Evolutionary conservation across 805 yeast species (phyloP).

Genomic region (Candida pseudoglaebosa): DNA sequence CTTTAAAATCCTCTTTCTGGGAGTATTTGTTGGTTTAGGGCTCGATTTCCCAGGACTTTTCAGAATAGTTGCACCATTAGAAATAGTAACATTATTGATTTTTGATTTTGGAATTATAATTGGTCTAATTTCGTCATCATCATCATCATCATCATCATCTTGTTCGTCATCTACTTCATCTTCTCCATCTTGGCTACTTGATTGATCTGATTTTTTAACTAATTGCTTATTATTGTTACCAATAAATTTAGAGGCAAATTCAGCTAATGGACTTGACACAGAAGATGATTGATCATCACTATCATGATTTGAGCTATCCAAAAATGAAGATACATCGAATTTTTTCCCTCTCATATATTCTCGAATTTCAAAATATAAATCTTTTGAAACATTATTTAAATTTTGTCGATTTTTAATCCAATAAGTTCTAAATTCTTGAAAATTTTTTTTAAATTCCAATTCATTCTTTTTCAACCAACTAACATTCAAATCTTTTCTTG

Average conservation of each 20-base stretch:
- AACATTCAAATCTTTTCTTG: slow-evolving; percentile 92
- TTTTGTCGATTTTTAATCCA: slow-evolving; percentile 73
- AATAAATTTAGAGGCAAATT: slow-evolving; percentile 60
- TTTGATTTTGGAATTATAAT: slow-evolving; percentile 6
- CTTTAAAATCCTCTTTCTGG: slow-evolving; percentile 6
- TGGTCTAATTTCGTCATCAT: slow-evolving; percentile 11
- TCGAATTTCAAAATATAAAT: slow-evolving; percentile 79
- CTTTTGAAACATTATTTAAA: slow-evolving; percentile 70
- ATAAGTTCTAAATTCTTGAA: slow-evolving; percentile 79
- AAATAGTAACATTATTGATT: background rate
- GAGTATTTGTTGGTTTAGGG: slow-evolving; percentile 5
- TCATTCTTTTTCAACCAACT: slow-evolving; percentile 98
- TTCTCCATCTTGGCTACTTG: slow-evolving; percentile 4
- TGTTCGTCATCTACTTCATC: slow-evolving; percentile 5
- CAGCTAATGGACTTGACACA: slow-evolving; percentile 55
- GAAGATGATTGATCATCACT: slow-evolving; percentile 19
- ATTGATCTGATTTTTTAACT: slow-evolving; percentile 17
- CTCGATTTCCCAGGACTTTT: slow-evolving; percentile 6
- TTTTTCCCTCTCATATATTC: slow-evolving; percentile 58
- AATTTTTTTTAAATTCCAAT: slow-evolving; percentile 86
- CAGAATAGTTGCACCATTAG: slow-evolving; percentile 2
- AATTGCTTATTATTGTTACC: slow-evolving; percentile 48
- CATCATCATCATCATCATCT: slow-evolving; percentile 6
- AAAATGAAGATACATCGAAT: slow-evolving; percentile 23
- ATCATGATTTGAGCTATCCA: slow-evolving; percentile 20